These are phyloP conservation scores for Candida lessepsii DNA, from an alignment of 805 yeast species.

Conservation along the genomic window DNA sequence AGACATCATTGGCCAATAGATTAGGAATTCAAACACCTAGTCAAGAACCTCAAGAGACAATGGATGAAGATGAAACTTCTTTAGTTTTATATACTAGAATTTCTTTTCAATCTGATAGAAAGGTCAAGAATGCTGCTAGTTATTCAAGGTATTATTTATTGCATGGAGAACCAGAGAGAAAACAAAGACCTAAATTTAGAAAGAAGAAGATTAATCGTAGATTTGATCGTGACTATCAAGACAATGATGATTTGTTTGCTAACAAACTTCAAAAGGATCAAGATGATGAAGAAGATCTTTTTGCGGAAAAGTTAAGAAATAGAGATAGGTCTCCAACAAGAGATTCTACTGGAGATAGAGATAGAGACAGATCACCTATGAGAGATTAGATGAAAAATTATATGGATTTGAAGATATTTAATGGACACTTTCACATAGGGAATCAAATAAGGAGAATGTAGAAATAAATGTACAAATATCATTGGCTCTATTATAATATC, in stretches of 20 bases:
- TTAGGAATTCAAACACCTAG: conserved; percentile 20
- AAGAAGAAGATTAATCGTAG: conserved; percentile 3
- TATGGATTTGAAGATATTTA: too few relatives aligned
- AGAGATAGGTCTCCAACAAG: conserved; percentile 19
- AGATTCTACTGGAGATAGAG: conserved; percentile 6
- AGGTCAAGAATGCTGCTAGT: conserved; percentile 54
- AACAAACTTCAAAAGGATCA: conserved; percentile 19
- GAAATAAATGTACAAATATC: too few relatives aligned
- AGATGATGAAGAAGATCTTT: conserved; percentile 33
- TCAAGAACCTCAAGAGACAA: conserved; percentile 14
- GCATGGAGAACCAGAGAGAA: conserved; percentile 68
- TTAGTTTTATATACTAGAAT: conserved; percentile 46
- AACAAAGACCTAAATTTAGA: conserved; percentile 20
- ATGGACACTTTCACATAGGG: too few relatives aligned
- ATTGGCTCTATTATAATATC: too few relatives aligned
- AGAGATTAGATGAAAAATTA: too few relatives aligned
- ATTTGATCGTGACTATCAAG: conserved; percentile 14
- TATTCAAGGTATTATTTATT: conserved; percentile 63
- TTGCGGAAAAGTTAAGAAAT: conserved; percentile 31
- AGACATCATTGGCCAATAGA: conserved; percentile 29
- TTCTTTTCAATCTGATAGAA: conserved; percentile 53
- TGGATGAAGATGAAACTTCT: conserved; percentile 41
- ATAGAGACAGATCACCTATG: conserved; percentile 21
- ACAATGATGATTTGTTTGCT: conserved; percentile 35
- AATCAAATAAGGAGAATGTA: too few relatives aligned